Percentiles rank a stretch among this genome's conserved stretches.
Evolutionary conservation across 176 grass and related monocot species (phyloP).

Genomic region (Alloteropsis semialata): DNA sequence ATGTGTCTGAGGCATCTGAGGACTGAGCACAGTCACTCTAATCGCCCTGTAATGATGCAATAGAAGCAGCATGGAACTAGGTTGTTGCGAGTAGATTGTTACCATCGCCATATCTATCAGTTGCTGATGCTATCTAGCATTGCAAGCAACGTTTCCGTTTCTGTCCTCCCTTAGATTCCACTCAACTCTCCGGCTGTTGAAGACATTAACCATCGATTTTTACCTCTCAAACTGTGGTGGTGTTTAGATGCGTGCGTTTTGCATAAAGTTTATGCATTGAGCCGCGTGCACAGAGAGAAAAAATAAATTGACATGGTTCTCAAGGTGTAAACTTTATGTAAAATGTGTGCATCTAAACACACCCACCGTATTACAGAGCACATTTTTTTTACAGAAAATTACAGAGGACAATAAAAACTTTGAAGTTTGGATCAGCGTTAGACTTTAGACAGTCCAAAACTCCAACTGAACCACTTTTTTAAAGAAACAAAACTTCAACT

Average conservation of each 20-base stretch:
- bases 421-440: background rate
- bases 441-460: background rate
- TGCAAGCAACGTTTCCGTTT: constrained; percentile 26
- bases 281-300: too few relatives aligned
- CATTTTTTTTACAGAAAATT: too few relatives aligned
- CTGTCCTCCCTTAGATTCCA: background rate
- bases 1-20: background rate
- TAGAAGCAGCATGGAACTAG: background rate
- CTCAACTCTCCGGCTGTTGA: background rate
- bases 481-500: background rate
- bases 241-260: too few relatives aligned
- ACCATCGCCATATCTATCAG: background rate
- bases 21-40: background rate
- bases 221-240: background rate
- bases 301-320: too few relatives aligned
- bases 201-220: background rate
- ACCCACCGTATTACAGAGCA: too few relatives aligned
- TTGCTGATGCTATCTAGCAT: constrained; percentile 18
- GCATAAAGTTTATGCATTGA: too few relatives aligned
- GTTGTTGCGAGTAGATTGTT: constrained; percentile 11
- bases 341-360: too few relatives aligned
- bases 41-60: background rate
- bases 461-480: background rate
- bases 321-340: too few relatives aligned
- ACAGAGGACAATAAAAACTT: background rate